Evolutionary conservation across 2,329 filamentous ascomycete species (phyloP).

Genomic region (Calonectria crousiana): DNA sequence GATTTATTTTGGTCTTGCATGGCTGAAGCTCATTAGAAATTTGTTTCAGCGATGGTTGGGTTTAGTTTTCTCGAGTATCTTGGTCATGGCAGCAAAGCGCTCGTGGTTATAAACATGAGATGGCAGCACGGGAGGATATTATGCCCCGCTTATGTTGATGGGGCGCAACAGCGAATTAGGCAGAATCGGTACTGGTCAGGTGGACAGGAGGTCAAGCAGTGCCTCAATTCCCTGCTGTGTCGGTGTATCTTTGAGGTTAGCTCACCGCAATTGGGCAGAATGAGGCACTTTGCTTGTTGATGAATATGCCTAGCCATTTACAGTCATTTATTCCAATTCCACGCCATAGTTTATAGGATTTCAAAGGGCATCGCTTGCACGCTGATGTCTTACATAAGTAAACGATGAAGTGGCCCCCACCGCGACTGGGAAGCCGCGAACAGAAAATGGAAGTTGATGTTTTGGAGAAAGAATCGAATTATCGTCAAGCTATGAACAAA

Average conservation of each 20-base stretch:
- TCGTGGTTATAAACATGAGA: background rate
- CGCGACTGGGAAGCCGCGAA: no score
- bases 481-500: background rate
- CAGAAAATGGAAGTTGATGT: background rate
- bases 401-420: no score
- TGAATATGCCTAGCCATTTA: background rate
- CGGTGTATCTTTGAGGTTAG: background rate
- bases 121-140: background rate
- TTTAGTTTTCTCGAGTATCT: background rate
- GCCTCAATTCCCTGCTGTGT: background rate
- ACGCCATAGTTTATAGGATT: no score
- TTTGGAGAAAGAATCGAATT: background rate
- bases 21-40: no score
- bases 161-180: background rate
- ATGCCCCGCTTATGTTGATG: background rate
- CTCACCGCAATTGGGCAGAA: background rate
- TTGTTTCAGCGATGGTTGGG: background rate
- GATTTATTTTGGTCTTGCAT: background rate
- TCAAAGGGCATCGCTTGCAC: background rate
- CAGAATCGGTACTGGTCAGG: background rate
- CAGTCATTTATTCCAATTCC: background rate
- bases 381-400: fast-evolving
- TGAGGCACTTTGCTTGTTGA: background rate
- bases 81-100: background rate
- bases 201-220: background rate